These are phyloP conservation scores for Akanthomyces muscarius DNA, from an alignment of 2,329 filamentous ascomycete genomes.

Conservation along the genomic window DNA sequence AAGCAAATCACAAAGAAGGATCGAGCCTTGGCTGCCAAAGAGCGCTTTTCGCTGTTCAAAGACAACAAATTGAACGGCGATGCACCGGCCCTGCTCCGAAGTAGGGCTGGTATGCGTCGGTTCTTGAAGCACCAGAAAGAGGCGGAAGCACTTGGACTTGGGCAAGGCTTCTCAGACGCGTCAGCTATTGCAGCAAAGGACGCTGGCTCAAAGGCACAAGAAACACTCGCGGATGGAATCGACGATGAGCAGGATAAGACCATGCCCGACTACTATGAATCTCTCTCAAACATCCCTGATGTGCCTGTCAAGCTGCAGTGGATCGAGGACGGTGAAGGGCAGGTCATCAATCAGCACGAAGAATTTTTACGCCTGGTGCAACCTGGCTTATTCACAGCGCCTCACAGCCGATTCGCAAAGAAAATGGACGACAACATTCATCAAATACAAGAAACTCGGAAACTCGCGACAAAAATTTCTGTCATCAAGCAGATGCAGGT, in stretches of 20 bases:
- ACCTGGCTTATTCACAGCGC: constrained; percentile 69
- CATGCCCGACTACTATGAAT: constrained; percentile 92
- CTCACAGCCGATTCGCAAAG: constrained; percentile 67
- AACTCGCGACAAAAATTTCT: constrained; percentile 91
- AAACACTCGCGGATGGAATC: constrained; percentile 92
- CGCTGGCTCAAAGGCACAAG: constrained; percentile 47
- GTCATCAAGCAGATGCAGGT: constrained; percentile 99
- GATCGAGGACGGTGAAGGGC: constrained; percentile 84
- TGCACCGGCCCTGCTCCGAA: constrained; percentile 80
- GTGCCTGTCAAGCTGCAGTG: constrained; percentile 74
- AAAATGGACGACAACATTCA: constrained; percentile 88
- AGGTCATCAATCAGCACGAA: constrained; percentile 82
- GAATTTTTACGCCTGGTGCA: constrained; percentile 78
- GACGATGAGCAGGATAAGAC: constrained; percentile 80
- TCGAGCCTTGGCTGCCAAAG: constrained; percentile 78
- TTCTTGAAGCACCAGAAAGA: constrained; percentile 78
- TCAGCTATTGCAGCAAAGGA: constrained; percentile 42
- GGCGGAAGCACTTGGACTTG: constrained; percentile 48
- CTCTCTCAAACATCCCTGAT: constrained; percentile 80
- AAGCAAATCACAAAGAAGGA: constrained; percentile 99
- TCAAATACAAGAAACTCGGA: constrained; percentile 95
- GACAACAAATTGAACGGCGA: constrained; percentile 81
- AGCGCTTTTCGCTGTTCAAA: constrained; percentile 81
- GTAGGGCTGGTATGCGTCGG: constrained; percentile 82
- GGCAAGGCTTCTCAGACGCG: constrained; percentile 37